phyloP scores from a whole-genome alignment of 1,139 yeast species.

The Debaryomycetaceae sp. region DNA sequence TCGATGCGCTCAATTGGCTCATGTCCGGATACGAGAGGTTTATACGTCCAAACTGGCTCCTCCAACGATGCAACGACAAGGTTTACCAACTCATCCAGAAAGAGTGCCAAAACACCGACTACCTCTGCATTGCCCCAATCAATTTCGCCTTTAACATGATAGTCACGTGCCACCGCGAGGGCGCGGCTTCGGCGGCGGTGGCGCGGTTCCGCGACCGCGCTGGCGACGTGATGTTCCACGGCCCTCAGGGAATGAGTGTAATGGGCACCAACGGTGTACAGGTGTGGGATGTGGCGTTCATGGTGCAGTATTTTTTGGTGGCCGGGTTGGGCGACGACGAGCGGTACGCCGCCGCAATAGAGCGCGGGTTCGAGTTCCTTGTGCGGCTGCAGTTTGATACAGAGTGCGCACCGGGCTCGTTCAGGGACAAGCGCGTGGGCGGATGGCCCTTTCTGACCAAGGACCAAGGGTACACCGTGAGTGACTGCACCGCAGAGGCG shows the following conservation, averaged over 20 bases:
- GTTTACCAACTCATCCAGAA: conserved; percentile 65
- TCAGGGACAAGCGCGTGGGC: conserved; percentile 81
- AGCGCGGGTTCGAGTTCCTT: conserved; percentile 64
- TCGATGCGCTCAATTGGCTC: conserved; percentile 60
- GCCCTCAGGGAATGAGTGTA: conserved; percentile 86
- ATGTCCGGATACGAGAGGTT: conserved; percentile 64
- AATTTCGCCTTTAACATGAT: conserved; percentile 81
- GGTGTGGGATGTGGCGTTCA: conserved; percentile 95
- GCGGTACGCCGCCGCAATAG: conserved; percentile 60
- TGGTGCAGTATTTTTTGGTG: conserved; percentile 73
- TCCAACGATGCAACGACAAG: conserved; percentile 45
- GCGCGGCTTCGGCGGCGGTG: conserved; percentile 61
- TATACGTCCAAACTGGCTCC: conserved; percentile 71
- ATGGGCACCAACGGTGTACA: conserved; percentile 99
- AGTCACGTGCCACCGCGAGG: conserved; percentile 67
- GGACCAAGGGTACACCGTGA: conserved; percentile 92
- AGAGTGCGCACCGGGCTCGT: conserved; percentile 74
- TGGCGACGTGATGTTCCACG: conserved; percentile 76
- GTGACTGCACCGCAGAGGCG: conserved; percentile 97
- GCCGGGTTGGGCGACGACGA: conserved; percentile 76
- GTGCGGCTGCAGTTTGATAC: conserved; percentile 81
- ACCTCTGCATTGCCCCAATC: conserved; percentile 90
- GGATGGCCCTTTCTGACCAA: conserved; percentile 97
- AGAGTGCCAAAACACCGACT: conserved; percentile 75
- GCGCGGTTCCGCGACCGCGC: conserved; percentile 53